Conservation (phyloP, 2,329 filamentous ascomycete species). For the Penicillium sp. region DNA sequence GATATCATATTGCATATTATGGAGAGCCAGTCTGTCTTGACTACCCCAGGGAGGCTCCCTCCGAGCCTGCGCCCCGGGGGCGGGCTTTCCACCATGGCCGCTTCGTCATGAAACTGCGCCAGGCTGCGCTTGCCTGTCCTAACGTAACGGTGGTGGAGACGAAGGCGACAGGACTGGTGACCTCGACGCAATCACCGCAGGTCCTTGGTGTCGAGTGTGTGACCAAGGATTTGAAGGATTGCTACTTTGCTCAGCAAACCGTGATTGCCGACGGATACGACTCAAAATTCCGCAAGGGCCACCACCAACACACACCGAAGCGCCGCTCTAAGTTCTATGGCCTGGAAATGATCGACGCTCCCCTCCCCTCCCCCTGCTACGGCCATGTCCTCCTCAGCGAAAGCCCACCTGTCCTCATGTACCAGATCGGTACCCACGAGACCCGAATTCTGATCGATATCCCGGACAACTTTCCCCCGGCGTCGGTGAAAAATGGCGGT, state of each 20-base stretch:
- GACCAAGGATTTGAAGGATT: conserved; percentile 66
- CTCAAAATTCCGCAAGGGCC: conserved; percentile 84
- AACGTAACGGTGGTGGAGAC: conserved; percentile 93
- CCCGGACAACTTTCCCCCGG: conserved; percentile 72
- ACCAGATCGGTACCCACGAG: conserved; percentile 95
- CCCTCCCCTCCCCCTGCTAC: conserved; percentile 71
- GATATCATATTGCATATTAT: conserved; percentile 86
- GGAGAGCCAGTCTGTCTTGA: conserved; percentile 71
- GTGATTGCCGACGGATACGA: conserved; percentile 90
- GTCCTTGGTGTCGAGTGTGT: conserved; percentile 79
- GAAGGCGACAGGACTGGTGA: conserved; percentile 74
- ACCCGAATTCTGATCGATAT: conserved; percentile 89
- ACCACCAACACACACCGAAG: conserved; percentile 65
- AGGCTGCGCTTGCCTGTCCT: conserved; percentile 69
- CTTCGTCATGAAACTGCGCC: conserved; percentile 80
- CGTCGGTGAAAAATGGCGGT: conserved; percentile 72
- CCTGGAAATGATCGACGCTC: conserved; percentile 85
- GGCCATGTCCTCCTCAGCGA: conserved; percentile 87
- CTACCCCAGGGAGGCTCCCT: conserved; percentile 66
- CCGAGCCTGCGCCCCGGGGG: conserved; percentile 63
- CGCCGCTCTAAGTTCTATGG: conserved; percentile 89
- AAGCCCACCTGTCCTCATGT: conserved; percentile 78
- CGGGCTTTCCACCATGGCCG: conserved; percentile 90
- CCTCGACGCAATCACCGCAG: conserved; percentile 62
- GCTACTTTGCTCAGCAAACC: conserved; percentile 85